Evolutionary conservation across 2,329 filamentous ascomycete genomes (phyloP).

Genomic region (Rhynchosporium agropyri): DNA sequence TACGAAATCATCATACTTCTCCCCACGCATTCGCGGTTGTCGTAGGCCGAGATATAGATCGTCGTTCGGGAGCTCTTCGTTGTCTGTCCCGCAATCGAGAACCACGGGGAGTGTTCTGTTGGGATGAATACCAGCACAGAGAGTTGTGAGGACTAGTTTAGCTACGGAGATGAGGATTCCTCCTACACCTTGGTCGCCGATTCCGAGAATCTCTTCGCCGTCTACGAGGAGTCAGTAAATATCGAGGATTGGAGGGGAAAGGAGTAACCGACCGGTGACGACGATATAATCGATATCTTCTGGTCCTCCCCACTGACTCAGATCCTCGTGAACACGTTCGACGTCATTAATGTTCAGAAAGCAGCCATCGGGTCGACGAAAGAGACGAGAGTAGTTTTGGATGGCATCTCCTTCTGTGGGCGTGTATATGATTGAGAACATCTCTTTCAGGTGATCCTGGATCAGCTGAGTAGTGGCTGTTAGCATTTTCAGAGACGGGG

Average conservation of each 20-base stretch:
- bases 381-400: conserved; percentile 77
- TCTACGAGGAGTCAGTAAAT: conserved; percentile 44
- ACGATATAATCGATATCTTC: conserved; percentile 89
- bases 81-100: conserved; percentile 84
- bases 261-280: conserved; percentile 66
- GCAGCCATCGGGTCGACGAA: conserved; percentile 77
- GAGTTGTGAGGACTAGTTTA: conserved; percentile 79
- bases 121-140: conserved; percentile 86
- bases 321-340: conserved; percentile 64
- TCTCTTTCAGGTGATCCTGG: conserved; percentile 77
- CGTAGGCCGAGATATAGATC: conserved; percentile 78
- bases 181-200: conserved; percentile 86
- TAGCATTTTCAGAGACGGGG: not conserved
- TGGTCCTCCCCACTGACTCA: conserved; percentile 67
- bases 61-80: conserved; percentile 72
- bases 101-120: conserved; percentile 78
- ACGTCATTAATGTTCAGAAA: conserved; percentile 75
- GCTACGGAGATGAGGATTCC: conserved; percentile 83
- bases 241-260: conserved; percentile 38
- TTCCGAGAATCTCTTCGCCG: conserved; percentile 77
- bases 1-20: conserved; percentile 76
- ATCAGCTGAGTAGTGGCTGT: conserved; percentile 56
- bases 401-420: conserved; percentile 90
- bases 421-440: conserved; percentile 90
- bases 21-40: conserved; percentile 66